A percentile compares a stretch with the other conserved stretches of the same genome.
Evolutionary conservation across 495 filamentous ascomycete species (phyloP).

Genomic region (Lindgomyces ingoldianus): DNA sequence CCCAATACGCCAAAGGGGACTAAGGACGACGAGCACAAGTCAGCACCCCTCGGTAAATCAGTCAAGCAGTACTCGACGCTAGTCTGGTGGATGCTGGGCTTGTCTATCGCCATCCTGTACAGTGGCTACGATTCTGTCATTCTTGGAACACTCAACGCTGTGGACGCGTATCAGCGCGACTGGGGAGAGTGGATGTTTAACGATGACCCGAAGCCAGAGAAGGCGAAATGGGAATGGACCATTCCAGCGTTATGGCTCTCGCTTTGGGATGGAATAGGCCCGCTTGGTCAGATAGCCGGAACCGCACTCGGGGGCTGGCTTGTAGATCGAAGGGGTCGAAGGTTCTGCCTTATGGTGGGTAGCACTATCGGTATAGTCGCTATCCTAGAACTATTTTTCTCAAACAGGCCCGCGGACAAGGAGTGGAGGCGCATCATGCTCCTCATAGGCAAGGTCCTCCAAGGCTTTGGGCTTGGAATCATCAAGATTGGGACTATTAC

Average conservation of each 20-base stretch:
- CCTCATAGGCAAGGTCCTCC: constrained; percentile 20
- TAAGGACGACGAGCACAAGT: background rate
- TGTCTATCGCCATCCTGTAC: constrained; percentile 13
- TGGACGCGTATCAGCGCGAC: background rate
- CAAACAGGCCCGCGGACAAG: constrained; percentile 3
- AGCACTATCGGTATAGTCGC: constrained; percentile 4
- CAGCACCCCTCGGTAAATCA: constrained; percentile 7
- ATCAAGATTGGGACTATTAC: constrained; percentile 26
- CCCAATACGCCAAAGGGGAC: background rate
- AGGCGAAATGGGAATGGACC: constrained; percentile 8
- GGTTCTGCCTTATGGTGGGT: constrained; percentile 6
- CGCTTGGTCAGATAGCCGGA: constrained; percentile 13
- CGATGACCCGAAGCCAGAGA: background rate
- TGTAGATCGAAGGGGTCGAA: constrained; percentile 16
- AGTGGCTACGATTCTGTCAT: constrained; percentile 12
- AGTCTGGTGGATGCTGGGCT: constrained; percentile 5
- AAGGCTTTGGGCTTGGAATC: constrained; percentile 12
- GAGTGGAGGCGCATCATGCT: constrained; percentile 9
- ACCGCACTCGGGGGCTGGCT: constrained; percentile 4
- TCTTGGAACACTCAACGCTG: background rate
- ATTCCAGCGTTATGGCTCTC: constrained; percentile 23
- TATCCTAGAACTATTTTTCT: constrained; percentile 4
- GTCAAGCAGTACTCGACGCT: constrained; percentile 8
- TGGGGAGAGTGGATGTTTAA: constrained; percentile 1
- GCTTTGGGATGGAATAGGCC: constrained; percentile 10